phyloP scores from a whole-genome alignment of 805 yeast genomes.

The Brettanomyces naardenensis region DNA sequence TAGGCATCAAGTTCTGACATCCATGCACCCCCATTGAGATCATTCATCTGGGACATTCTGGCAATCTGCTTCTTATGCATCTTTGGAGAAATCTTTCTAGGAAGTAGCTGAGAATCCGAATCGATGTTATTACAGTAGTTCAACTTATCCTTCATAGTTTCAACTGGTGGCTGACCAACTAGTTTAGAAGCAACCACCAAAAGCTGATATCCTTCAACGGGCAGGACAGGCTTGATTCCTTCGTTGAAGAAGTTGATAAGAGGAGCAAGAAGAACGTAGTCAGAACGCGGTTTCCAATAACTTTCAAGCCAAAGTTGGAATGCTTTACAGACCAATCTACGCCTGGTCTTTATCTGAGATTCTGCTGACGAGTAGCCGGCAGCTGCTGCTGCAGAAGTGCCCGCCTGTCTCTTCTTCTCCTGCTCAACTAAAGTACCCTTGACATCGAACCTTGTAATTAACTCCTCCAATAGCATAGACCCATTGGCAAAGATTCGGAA shows the following conservation, averaged over 20 bases:
- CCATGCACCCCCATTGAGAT: conserved; percentile 8
- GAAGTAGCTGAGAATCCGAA: conserved; percentile 40
- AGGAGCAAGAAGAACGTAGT: conserved; percentile 56
- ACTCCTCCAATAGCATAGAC: conserved; percentile 56
- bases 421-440: conserved; percentile 28
- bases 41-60: conserved; percentile 19
- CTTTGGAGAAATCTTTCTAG: conserved; percentile 37
- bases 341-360: conserved; percentile 46
- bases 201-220: conserved; percentile 55
- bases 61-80: conserved; percentile 24
- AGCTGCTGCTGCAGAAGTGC: neutral
- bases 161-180: conserved; percentile 46
- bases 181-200: conserved; percentile 57
- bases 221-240: conserved; percentile 52
- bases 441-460: conserved; percentile 59
- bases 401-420: conserved; percentile 2
- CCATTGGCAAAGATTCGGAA: conserved; percentile 67
- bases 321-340: conserved; percentile 59
- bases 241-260: conserved; percentile 75
- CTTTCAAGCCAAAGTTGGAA: conserved; percentile 85
- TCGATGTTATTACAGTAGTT: conserved; percentile 28
- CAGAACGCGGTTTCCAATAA: conserved; percentile 68
- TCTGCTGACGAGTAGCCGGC: conserved; percentile 32
- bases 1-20: conserved; percentile 23
- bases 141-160: conserved; percentile 25